Evolutionary conservation across 768 basidiomycete genomes (phyloP), one percentile per base, ranked within the genome.

Genomic region (Leccinum incarnatum): DNA sequence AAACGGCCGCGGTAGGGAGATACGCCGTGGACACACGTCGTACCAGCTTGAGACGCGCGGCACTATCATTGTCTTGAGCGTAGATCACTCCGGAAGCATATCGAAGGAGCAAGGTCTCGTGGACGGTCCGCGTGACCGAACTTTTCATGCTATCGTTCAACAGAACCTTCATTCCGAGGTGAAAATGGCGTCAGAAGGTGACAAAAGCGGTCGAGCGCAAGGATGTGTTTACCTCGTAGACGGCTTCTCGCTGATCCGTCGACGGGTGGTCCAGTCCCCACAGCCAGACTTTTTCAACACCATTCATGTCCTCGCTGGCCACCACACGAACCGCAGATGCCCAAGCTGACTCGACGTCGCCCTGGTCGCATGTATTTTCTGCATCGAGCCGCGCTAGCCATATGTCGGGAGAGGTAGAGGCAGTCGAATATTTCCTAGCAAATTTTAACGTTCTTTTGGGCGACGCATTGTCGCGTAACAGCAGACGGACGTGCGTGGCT

Each of bases 381-480:
- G 77, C 77, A 21, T 73, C 74, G 12, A 88, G 72, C 27, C 83
- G 74, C 15, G 78, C 77, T 12, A 83, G 68, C 84, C 86, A 89
- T 27, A 88, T 76, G 17, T 62, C 62, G 21, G 80, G 72, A 48
- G 78, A 75, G 2, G 67, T 45, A 32, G 76, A 75, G 37, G 65
- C 68, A 56, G 69, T 65, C 3, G 82, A 79, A 67, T 86, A 86
- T 63, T 78, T 78, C 53, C 75, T 73, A 10, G 81, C 80, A 12
- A 74, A 65, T 40, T 67, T 70, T 53, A 80, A 56, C 10, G 77
- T 69, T 67, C 76, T 78, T 30, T 61, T 60, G 56, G 71, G 72
- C 62, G 70, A 67, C 29, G 36, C 30, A 49, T 56, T 56, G 49
- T 64, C 58, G 25, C 56, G 59, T 21, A 72, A 57, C 14, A 80